These are phyloP conservation scores for Rhododendron griersonianum DNA, from an alignment of 148 eudicot species.

Conservation along the genomic window DNA sequence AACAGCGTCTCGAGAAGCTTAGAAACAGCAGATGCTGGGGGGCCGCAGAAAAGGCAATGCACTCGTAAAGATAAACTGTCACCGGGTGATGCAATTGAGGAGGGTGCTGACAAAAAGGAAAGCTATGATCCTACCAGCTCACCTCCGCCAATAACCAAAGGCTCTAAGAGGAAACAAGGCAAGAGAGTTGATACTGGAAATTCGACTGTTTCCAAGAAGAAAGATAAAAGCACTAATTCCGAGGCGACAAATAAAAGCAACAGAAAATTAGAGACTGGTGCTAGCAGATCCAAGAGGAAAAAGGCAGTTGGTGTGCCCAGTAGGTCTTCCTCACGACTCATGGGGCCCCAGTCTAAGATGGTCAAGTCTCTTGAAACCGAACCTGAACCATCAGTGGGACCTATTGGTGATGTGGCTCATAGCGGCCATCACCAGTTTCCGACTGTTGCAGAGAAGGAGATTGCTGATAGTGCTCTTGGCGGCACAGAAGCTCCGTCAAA, in stretches of 20 bases:
- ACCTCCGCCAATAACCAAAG: neutral
- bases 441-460: neutral
- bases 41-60: neutral
- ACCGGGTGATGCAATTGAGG: neutral
- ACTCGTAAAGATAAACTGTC: neutral
- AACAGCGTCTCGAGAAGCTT: neutral
- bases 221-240: neutral
- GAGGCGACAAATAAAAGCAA: neutral
- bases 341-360: neutral
- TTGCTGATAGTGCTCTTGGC: neutral
- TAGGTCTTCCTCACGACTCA: neutral
- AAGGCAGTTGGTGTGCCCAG: neutral
- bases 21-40: neutral
- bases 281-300: slow-evolving; percentile 3
- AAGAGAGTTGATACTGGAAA: neutral
- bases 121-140: neutral
- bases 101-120: neutral
- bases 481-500: neutral
- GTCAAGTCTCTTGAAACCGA: slow-evolving; percentile 1
- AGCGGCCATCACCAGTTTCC: neutral
- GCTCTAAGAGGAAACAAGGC: neutral
- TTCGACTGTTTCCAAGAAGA: neutral
- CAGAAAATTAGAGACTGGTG: neutral
- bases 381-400: neutral
- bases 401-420: neutral